Percentiles rank a stretch among this genome's conserved stretches.
These are phyloP conservation scores for Alternaria angustiovoidea DNA, from an alignment of 2,329 filamentous ascomycete species.

Conservation along the genomic window DNA sequence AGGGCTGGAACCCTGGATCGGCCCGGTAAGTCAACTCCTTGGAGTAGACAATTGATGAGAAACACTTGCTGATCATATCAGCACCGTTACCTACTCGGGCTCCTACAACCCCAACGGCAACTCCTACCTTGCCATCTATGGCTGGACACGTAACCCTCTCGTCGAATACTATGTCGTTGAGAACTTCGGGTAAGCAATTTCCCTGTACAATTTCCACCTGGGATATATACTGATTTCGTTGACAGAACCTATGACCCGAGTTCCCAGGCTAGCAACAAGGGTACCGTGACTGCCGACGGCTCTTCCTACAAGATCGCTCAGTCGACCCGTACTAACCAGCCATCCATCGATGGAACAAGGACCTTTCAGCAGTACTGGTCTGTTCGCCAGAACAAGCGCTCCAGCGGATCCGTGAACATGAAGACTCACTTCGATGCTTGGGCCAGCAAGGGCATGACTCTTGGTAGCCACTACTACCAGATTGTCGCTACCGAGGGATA, in stretches of 20 bases:
- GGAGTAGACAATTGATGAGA: not conserved
- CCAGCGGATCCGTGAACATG: slow-evolving; percentile 42
- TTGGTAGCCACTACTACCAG: slow-evolving; percentile 47
- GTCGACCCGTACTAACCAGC: slow-evolving; percentile 50
- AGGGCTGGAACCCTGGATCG: slow-evolving; percentile 65
- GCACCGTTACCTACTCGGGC: slow-evolving; percentile 47
- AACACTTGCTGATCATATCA: slow-evolving; percentile 6
- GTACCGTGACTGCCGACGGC: slow-evolving; percentile 42
- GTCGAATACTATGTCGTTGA: slow-evolving; percentile 63
- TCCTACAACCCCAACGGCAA: slow-evolving; percentile 46
- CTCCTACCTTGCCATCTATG: slow-evolving; percentile 64
- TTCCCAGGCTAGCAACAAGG: slow-evolving; percentile 52
- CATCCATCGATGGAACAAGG: slow-evolving; percentile 59
- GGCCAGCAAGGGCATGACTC: slow-evolving; percentile 41
- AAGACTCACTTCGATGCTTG: slow-evolving; percentile 49
- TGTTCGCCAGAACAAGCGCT: slow-evolving; percentile 44
- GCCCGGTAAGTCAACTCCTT: slow-evolving; percentile 53
- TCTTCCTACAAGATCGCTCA: slow-evolving; percentile 43
- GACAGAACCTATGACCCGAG: slow-evolving; percentile 56
- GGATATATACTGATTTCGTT: not conserved
- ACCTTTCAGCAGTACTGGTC: slow-evolving; percentile 64
- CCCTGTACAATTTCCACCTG: not conserved
- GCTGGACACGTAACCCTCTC: slow-evolving; percentile 63
- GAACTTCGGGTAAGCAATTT: slow-evolving; percentile 54
- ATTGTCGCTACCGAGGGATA: slow-evolving; percentile 57